Conservation (phyloP, 2,329 filamentous ascomycete genomes). For the Zymoseptoria passerinii region DNA sequence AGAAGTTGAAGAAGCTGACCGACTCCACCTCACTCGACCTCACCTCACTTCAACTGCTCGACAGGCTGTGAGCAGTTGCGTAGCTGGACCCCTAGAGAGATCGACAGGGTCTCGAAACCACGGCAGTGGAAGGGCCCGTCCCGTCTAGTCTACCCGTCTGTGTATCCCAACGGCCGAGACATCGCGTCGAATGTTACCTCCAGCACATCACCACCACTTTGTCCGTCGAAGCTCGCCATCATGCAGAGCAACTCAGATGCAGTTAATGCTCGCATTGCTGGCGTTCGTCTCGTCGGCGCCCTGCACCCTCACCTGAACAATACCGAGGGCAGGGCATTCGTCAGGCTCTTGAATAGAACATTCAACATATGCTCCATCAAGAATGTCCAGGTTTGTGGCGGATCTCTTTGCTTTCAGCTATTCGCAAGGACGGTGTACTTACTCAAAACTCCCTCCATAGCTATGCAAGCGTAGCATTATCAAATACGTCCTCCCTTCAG, state of each 20-base stretch:
- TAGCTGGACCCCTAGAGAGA: neutral
- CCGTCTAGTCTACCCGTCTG: too few species aligned
- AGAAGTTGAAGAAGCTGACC: neutral
- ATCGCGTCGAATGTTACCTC: neutral
- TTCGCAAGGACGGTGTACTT: conserved; percentile 8
- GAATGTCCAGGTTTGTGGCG: conserved; percentile 19
- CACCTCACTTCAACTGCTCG: neutral
- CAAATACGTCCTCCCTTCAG: conserved; percentile 11
- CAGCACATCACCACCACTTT: neutral
- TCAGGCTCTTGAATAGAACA: conserved; percentile 10
- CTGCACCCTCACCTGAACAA: neutral
- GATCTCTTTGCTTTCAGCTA: neutral
- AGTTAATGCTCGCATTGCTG: neutral
- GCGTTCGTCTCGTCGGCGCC: neutral
- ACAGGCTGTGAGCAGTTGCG: neutral
- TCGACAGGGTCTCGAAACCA: neutral
- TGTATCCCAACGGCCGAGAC: too few species aligned
- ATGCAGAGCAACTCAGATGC: neutral
- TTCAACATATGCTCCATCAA: conserved; percentile 16
- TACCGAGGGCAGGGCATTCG: conserved; percentile 2
- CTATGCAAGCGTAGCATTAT: conserved; percentile 16
- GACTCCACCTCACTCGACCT: neutral
- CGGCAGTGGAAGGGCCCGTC: neutral
- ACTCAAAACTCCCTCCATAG: conserved; percentile 10
- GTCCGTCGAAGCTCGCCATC: neutral